Percentiles rank a stretch among this genome's conserved stretches.
These are phyloP conservation scores for Trametes punicea DNA, from an alignment of 768 basidiomycete species.

Conservation along the genomic window DNA sequence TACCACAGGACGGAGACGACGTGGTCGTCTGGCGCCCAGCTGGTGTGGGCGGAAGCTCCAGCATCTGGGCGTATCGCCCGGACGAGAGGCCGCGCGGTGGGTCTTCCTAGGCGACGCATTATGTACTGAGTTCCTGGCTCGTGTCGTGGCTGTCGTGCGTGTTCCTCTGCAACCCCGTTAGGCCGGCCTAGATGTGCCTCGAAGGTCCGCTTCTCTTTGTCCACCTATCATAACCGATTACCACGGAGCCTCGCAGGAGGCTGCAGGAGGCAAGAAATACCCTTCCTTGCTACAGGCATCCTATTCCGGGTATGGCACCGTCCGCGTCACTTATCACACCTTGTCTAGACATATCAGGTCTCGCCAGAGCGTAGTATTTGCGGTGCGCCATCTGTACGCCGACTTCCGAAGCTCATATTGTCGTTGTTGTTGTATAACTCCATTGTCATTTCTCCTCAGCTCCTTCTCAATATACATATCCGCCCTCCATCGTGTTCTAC, in stretches of 20 bases:
- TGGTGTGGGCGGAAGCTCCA: neutral
- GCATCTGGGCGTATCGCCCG: slow-evolving; percentile 19
- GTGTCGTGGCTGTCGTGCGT: neutral
- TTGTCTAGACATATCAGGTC: neutral
- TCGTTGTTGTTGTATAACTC: neutral
- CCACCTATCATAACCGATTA: neutral
- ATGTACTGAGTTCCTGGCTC: neutral
- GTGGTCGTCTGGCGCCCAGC: slow-evolving; percentile 14
- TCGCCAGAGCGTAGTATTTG: neutral
- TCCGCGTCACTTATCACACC: neutral
- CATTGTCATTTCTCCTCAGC: neutral
- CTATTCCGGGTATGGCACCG: neutral
- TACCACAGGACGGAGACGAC: slow-evolving; percentile 17
- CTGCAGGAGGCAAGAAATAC: neutral
- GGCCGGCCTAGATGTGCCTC: slow-evolving; percentile 13
- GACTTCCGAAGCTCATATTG: neutral
- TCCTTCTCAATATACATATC: slow-evolving; percentile 1
- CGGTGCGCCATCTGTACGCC: neutral
- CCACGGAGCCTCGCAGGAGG: neutral
- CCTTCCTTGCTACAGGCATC: neutral
- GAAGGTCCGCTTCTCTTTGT: slow-evolving; percentile 8
- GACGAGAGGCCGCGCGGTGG: slow-evolving; percentile 19
- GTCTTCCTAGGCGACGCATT: slow-evolving; percentile 6
- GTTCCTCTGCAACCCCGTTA: slow-evolving; percentile 4
- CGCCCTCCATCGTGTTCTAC: neutral